Evolutionary conservation across 2,329 filamentous ascomycete species (phyloP), one percentile per base, ranked within the genome.

Genomic region (Hypoxylon sp.): DNA sequence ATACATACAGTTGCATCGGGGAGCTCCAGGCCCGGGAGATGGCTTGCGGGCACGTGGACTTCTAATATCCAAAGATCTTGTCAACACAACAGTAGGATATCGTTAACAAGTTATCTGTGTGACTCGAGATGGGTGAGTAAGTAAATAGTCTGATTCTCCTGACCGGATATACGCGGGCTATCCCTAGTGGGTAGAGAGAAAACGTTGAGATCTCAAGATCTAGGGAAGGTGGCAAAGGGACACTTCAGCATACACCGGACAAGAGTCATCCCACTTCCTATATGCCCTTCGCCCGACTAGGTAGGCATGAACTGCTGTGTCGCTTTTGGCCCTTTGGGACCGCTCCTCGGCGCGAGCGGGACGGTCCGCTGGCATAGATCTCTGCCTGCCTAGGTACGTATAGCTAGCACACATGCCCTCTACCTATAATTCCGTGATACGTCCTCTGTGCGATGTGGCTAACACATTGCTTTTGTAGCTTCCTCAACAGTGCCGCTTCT

Each of bases 11-110:
- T 30, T 51, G 48, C 49, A 48, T 32, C 28, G 25, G 57, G 46
- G 46, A 49, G 51, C 48, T 60, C 38, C 38, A 60, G 36, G 25
- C 50, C 38, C 19, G 14, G 9, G 41, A 49, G 50, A 25, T 41
- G 21, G 21, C 11, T 23, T 55, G 36, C 23, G 6, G 48, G 48
- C 43, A 65, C 62, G 62, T 65, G 62, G 62, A 55, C 49, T 49
- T 32, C 49, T 60, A 55, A 55, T 51, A 65, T 49, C 32, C 23
- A 46, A 25, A 52, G 46, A 52, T 55, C 51, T 30, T 25, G 34
- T 19, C 53, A 25, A 45, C 53, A 19, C 19, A 14, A 21, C 34
- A 30, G 36, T 38, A 28, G 38, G 53, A 17, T n/a, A 14, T 53
- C 19, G 46, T 36, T 17, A 49, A 32, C 5, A 30, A 17, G 13